These are phyloP conservation scores for Neurospora sp. DNA, from an alignment of 495 filamentous ascomycete genomes.

Conservation along the genomic window DNA sequence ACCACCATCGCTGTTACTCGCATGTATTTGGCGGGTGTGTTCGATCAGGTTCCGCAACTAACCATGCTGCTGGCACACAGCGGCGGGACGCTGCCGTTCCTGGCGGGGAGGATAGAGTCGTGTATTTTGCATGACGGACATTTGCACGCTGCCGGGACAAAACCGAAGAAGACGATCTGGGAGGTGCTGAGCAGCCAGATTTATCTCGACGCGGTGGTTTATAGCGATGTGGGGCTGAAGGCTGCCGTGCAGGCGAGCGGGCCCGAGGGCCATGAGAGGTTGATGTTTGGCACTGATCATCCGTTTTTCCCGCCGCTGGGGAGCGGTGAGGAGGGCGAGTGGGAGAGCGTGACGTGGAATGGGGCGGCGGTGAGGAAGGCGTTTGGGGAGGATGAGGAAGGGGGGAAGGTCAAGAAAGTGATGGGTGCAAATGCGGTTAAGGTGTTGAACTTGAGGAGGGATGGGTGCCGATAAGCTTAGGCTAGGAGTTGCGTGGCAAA, in stretches of 20 bases:
- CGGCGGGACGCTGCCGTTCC: slow-evolving; percentile 80
- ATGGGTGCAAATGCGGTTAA: slow-evolving; percentile 63
- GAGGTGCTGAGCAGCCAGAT: slow-evolving; percentile 79
- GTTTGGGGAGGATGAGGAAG: slow-evolving; percentile 36
- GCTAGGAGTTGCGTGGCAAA: not conserved
- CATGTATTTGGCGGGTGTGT: slow-evolving; percentile 78
- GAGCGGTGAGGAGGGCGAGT: slow-evolving; percentile 49
- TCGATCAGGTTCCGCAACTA: slow-evolving; percentile 64
- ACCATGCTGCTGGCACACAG: slow-evolving; percentile 76
- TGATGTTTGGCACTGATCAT: slow-evolving; percentile 87
- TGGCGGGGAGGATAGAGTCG: slow-evolving; percentile 81
- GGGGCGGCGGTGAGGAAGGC: slow-evolving; percentile 56
- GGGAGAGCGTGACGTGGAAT: slow-evolving; percentile 78
- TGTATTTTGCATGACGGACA: slow-evolving; percentile 77
- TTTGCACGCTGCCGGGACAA: slow-evolving; percentile 36
- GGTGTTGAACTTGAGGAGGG: slow-evolving; percentile 41
- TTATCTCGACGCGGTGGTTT: slow-evolving; percentile 83
- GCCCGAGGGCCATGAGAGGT: slow-evolving; percentile 51
- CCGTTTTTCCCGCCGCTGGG: slow-evolving; percentile 86
- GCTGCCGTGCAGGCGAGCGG: slow-evolving; percentile 59
- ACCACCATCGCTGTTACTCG: slow-evolving; percentile 85
- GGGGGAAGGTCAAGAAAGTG: slow-evolving; percentile 38
- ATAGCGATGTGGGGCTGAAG: slow-evolving; percentile 61
- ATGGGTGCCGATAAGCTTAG: not conserved
- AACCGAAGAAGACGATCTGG: slow-evolving; percentile 50